These are phyloP conservation scores for Fusarium equiseti DNA, from an alignment of 2,329 filamentous ascomycete genomes.

Conservation along the genomic window DNA sequence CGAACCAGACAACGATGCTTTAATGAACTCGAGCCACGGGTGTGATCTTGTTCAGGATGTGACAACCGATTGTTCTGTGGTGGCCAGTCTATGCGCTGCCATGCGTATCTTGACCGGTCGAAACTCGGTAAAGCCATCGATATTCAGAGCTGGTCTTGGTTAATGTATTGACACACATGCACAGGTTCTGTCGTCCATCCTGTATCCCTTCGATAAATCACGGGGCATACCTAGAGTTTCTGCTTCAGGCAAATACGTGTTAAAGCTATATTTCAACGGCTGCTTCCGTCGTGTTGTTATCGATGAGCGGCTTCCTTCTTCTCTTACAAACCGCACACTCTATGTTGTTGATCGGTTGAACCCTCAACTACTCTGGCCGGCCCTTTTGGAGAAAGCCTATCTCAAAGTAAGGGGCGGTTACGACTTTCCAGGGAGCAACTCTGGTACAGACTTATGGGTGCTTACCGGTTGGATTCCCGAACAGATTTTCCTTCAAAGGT, in stretches of 20 bases:
- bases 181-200: constrained; percentile 76
- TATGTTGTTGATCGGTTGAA: constrained; percentile 91
- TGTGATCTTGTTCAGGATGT: constrained; percentile 95
- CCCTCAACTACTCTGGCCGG: constrained; percentile 87
- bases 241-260: constrained; percentile 86
- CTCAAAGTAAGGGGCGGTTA: constrained; percentile 95
- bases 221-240: constrained; percentile 72
- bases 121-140: constrained; percentile 66
- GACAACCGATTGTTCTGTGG: constrained; percentile 95
- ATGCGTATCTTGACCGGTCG: constrained; percentile 77
- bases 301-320: constrained; percentile 87
- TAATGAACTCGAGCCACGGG: constrained; percentile 68
- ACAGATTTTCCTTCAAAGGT: constrained; percentile 89
- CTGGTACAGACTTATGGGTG: constrained; percentile 92
- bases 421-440: constrained; percentile 97
- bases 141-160: not conserved
- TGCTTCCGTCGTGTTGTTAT: constrained; percentile 88
- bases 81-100: constrained; percentile 90
- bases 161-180: constrained; percentile 3
- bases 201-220: constrained; percentile 79
- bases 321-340: constrained; percentile 78
- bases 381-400: constrained; percentile 94
- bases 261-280: constrained; percentile 96
- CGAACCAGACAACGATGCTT: constrained; percentile 53
- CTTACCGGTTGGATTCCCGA: constrained; percentile 97